Percentiles rank a stretch among this genome's conserved stretches.
These are phyloP conservation scores for Dalbergia cochinchinensis DNA, from an alignment of 306 rosid genomes.

Conservation along the genomic window DNA sequence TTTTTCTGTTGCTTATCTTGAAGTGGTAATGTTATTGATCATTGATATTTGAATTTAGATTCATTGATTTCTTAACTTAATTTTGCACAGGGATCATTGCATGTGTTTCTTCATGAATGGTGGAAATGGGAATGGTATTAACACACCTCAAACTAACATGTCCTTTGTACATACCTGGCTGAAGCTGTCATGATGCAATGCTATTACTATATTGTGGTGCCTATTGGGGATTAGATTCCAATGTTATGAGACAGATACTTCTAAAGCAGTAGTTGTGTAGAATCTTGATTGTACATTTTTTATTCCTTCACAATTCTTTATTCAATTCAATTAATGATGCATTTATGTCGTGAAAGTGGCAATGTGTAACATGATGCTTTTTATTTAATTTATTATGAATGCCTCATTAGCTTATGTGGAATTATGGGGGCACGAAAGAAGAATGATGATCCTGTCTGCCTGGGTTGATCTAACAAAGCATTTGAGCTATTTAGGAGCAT, in stretches of 20 bases:
- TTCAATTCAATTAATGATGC: conserved; percentile 39
- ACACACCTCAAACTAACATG: conserved; percentile 29
- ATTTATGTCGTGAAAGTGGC: conserved; percentile 34
- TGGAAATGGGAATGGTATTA: conserved; percentile 40
- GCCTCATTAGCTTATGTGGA: too few relatives aligned
- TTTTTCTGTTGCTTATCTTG: conserved; percentile 15
- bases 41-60: conserved; percentile 31
- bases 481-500: background rate
- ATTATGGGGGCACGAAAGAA: background rate
- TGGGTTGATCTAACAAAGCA: background rate
- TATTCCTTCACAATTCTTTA: conserved; percentile 47
- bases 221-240: conserved; percentile 37
- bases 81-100: conserved; percentile 44
- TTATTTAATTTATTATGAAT: background rate
- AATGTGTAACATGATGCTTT: conserved; percentile 14
- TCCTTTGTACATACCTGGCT: conserved; percentile 32
- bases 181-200: conserved; percentile 9
- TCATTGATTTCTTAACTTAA: background rate
- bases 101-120: conserved; percentile 17
- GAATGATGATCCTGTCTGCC: background rate
- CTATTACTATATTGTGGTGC: conserved; percentile 31
- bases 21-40: conserved; percentile 25
- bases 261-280: conserved; percentile 40
- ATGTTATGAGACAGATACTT: conserved; percentile 38
- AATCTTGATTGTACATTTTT: background rate